phyloP scores from a whole-genome alignment of 441 rosid species.

The Syzygium syzygioides region DNA sequence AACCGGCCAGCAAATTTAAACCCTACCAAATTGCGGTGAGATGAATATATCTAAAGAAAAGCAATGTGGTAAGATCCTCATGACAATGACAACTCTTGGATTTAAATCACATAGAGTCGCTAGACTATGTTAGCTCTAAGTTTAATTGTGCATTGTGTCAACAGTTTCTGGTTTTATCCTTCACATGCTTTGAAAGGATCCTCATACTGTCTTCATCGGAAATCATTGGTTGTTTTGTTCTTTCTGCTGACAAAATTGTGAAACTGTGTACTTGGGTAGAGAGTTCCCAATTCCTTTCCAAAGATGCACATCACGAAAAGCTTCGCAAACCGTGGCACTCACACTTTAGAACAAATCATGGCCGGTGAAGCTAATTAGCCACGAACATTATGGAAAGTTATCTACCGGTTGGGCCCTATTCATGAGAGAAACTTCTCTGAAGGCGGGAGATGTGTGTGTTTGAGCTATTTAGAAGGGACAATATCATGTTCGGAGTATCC shows the following conservation, averaged over 20 bases:
- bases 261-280: neutral
- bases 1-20: neutral
- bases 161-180: too few species aligned
- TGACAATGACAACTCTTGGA: neutral
- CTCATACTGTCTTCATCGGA: neutral
- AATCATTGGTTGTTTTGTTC: neutral
- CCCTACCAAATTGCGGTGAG: rapidly evolving
- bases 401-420: neutral
- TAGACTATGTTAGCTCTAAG: neutral
- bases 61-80: neutral
- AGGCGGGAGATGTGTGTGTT: neutral
- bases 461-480: neutral
- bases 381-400: neutral
- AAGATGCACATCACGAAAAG: neutral
- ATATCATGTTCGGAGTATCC: neutral
- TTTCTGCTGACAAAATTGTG: too few species aligned
- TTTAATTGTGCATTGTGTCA: neutral
- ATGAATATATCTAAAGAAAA: neutral
- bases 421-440: neutral
- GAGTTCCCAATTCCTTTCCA: neutral
- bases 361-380: neutral
- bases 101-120: neutral
- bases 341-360: neutral
- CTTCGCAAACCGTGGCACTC: neutral
- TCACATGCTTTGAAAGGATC: neutral